phyloP scores from a whole-genome alignment of 1,284 basidiomycete genomes.

The Leccinum subspadiceum region DNA sequence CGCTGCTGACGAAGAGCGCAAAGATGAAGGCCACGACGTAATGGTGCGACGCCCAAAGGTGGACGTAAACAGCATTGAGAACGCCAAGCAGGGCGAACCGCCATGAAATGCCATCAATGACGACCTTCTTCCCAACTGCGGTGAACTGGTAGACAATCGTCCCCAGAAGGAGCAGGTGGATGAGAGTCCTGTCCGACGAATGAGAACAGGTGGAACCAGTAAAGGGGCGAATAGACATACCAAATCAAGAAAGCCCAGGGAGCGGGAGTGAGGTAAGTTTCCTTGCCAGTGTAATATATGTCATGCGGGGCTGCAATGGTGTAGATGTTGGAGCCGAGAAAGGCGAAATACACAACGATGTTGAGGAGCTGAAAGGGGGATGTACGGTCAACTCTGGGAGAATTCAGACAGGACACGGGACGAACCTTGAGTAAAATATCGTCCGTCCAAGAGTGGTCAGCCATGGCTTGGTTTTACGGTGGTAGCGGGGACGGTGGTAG shows the following conservation, averaged over 20 bases:
- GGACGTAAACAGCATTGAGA: slow-evolving; percentile 85
- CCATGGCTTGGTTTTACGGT: slow-evolving; percentile 39
- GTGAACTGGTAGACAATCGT: slow-evolving; percentile 91
- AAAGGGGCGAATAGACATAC: slow-evolving; percentile 37
- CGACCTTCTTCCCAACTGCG: slow-evolving; percentile 72
- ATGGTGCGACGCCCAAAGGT: slow-evolving; percentile 69
- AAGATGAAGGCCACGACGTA: slow-evolving; percentile 85
- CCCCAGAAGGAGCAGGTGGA: slow-evolving; percentile 85
- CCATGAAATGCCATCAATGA: slow-evolving; percentile 88
- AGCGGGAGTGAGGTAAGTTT: slow-evolving; percentile 89
- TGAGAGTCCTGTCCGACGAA: slow-evolving; percentile 58
- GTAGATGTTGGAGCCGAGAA: slow-evolving; percentile 89
- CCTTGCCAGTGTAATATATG: slow-evolving; percentile 68
- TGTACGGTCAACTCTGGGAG: not conserved
- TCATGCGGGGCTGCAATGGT: slow-evolving; percentile 71
- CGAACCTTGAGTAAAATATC: slow-evolving; percentile 75
- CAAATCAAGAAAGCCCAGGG: slow-evolving; percentile 86
- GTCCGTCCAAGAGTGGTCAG: slow-evolving; percentile 65
- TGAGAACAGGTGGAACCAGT: slow-evolving; percentile 17
- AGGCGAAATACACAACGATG: slow-evolving; percentile 73
- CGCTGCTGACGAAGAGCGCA: slow-evolving; percentile 79
- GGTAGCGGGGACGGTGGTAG: slow-evolving; percentile 8
- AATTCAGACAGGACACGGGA: slow-evolving; percentile 1
- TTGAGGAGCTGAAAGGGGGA: slow-evolving; percentile 60
- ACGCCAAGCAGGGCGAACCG: slow-evolving; percentile 83